Conservation (phyloP, 495 filamentous ascomycete species). For the Physcia stellaris region DNA sequence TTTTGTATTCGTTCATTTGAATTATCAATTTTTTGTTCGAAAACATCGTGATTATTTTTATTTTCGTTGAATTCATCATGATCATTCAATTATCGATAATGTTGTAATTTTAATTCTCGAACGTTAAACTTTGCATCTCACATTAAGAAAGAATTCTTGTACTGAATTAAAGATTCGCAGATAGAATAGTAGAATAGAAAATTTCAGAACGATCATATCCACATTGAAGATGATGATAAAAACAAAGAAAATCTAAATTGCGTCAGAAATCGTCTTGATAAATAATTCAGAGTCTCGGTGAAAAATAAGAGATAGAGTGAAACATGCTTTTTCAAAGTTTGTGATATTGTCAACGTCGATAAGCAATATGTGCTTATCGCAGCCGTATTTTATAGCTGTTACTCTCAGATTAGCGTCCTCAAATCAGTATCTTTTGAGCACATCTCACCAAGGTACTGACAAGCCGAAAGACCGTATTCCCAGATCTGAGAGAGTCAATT, state of each 20-base stretch:
- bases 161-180: slow-evolving; percentile 24
- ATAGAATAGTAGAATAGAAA: slow-evolving; percentile 28
- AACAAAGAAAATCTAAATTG: slow-evolving; percentile 8
- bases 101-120: too few species aligned
- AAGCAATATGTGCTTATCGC: not conserved
- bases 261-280: not conserved
- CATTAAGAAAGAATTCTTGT: too few species aligned
- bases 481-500: not conserved
- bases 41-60: too few species aligned
- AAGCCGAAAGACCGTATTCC: not conserved
- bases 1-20: too few species aligned
- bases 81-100: too few species aligned
- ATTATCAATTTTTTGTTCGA: too few species aligned
- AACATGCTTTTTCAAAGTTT: not conserved
- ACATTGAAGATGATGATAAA: slow-evolving; percentile 15
- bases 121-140: too few species aligned
- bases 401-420: not conserved
- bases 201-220: slow-evolving; percentile 18
- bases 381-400: not conserved
- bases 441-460: not conserved
- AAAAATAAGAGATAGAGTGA: not conserved
- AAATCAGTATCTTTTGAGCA: not conserved
- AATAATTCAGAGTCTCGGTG: not conserved
- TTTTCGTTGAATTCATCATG: too few species aligned
- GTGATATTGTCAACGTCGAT: not conserved